These are phyloP conservation scores for Yamadazyma aaseri DNA, from an alignment of 1,139 yeast genomes.

Conservation along the genomic window DNA sequence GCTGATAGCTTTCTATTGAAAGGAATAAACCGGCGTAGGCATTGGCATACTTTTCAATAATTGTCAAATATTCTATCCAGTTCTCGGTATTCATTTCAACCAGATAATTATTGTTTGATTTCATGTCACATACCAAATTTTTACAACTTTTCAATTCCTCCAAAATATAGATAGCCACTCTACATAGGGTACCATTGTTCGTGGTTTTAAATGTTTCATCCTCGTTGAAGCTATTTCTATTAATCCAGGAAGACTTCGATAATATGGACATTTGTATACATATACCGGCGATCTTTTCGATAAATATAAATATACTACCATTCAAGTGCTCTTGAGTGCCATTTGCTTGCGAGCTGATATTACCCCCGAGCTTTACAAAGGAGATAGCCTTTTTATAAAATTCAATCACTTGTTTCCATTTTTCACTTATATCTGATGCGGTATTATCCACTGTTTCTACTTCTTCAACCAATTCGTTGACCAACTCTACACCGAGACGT, in stretches of 20 bases:
- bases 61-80: conserved; percentile 35
- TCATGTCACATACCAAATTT: conserved; percentile 17
- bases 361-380: conserved; percentile 24
- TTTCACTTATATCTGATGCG: conserved; percentile 17
- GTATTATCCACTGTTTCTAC: conserved; percentile 18
- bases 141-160: conserved; percentile 30
- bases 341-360: conserved; percentile 2
- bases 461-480: conserved; percentile 32
- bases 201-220: conserved; percentile 28
- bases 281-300: conserved; percentile 29
- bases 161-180: conserved; percentile 41
- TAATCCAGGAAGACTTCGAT: conserved; percentile 39
- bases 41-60: conserved; percentile 35
- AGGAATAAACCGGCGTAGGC: conserved; percentile 46
- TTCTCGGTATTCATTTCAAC: conserved; percentile 11
- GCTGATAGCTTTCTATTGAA: conserved; percentile 43
- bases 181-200: conserved; percentile 40
- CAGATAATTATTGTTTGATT: conserved; percentile 13
- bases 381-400: conserved; percentile 35
- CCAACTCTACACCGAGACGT: conserved; percentile 36
- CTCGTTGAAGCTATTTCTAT: conserved; percentile 28
- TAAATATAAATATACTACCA: conserved; percentile 21
- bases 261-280: conserved; percentile 43
- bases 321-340: conserved; percentile 11
- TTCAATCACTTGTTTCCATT: conserved; percentile 38